Evolutionary conservation across 2,329 filamentous ascomycete species (phyloP).

Genomic region (Cladosporium velox): DNA sequence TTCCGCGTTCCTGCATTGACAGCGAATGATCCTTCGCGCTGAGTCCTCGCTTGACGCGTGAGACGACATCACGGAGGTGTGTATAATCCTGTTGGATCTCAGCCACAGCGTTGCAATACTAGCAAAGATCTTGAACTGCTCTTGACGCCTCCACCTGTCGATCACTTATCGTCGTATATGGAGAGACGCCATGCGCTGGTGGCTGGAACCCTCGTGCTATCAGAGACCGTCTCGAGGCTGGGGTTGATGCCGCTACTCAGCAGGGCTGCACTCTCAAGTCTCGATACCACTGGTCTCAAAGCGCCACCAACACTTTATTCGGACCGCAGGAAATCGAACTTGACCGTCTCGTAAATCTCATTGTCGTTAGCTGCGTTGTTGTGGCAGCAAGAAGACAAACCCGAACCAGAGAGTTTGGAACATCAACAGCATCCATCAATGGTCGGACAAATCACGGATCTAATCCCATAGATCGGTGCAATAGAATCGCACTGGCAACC

Average conservation of each 20-base stretch:
- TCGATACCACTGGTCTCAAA: neutral
- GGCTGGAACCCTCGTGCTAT: neutral
- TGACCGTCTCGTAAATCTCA: neutral
- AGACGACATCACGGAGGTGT: neutral
- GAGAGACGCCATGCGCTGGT: neutral
- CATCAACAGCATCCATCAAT: neutral
- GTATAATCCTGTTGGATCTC: neutral
- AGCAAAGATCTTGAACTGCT: neutral
- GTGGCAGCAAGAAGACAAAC: neutral
- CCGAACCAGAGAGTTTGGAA: neutral
- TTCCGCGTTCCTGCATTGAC: neutral
- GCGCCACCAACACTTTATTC: neutral
- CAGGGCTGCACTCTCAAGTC: neutral
- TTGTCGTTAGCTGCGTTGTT: neutral
- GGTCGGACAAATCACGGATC: neutral
- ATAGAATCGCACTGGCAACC: neutral
- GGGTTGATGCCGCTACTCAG: neutral
- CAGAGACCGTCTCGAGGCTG: neutral
- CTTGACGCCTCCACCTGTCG: neutral
- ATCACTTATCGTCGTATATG: neutral
- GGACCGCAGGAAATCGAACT: neutral
- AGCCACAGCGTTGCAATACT: neutral
- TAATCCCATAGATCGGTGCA: neutral
- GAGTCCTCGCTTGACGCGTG: neutral
- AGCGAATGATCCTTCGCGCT: conserved; percentile 8